phyloP scores from a whole-genome alignment of 495 filamentous ascomycete genomes.

The Rostrohypoxylon terebratum region DNA sequence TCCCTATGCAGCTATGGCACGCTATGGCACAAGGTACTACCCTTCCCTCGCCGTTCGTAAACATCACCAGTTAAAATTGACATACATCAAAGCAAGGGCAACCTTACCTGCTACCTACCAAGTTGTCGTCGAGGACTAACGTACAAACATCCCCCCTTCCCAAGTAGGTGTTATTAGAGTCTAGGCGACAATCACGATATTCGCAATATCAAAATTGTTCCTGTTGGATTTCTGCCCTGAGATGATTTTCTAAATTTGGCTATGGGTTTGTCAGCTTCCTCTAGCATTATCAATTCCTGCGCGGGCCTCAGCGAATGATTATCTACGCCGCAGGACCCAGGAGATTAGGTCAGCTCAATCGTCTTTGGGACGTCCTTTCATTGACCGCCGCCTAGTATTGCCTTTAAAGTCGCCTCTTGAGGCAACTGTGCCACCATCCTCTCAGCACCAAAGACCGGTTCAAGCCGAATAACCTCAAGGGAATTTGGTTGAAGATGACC shows the following conservation, averaged over 20 bases:
- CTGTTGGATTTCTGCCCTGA: conserved; percentile 18
- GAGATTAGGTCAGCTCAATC: conserved; percentile 36
- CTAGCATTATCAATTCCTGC: conserved; percentile 14
- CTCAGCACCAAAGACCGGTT: neutral
- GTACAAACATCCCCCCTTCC: neutral
- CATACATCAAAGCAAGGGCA: neutral
- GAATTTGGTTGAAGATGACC: conserved; percentile 22
- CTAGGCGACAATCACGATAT: neutral
- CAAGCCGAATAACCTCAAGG: neutral
- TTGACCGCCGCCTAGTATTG: conserved; percentile 31
- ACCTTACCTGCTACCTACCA: no score
- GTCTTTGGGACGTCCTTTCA: conserved; percentile 8
- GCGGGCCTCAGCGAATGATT: neutral
- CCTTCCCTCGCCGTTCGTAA: neutral
- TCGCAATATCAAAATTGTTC: neutral
- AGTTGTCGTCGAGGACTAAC: neutral
- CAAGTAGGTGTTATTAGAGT: neutral
- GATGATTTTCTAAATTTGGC: conserved; percentile 26
- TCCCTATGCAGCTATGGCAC: no score
- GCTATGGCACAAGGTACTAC: conserved; percentile 1
- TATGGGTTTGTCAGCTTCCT: conserved; percentile 14
- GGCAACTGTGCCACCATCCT: conserved; percentile 14
- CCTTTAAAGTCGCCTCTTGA: neutral
- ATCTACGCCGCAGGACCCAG: neutral
- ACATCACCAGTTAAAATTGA: neutral